phyloP scores from a whole-genome alignment of 805 yeast genomes.

The Wickerhamomyces silvicola region DNA sequence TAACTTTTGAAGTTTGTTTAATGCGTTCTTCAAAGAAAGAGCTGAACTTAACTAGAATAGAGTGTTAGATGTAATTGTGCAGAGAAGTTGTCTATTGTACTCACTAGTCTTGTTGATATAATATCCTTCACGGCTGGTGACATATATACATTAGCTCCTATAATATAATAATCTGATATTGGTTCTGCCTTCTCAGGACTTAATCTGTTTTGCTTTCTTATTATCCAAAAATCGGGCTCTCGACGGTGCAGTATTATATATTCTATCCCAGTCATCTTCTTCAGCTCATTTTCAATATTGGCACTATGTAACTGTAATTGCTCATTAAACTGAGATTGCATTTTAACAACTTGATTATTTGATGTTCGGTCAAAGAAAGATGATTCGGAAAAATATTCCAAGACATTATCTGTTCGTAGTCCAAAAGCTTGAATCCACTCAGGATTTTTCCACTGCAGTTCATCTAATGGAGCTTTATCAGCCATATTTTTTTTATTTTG shows the following conservation, averaged over 20 bases:
- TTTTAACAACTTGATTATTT: slow-evolving; percentile 87
- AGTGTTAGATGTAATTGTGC: background rate
- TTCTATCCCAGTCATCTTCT: slow-evolving; percentile 80
- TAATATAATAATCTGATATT: slow-evolving; percentile 75
- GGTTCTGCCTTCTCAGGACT: slow-evolving; percentile 45
- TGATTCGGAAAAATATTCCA: slow-evolving; percentile 88
- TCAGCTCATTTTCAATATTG: slow-evolving; percentile 49
- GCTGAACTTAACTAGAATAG: slow-evolving; percentile 13
- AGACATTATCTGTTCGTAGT: slow-evolving; percentile 78
- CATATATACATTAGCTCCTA: slow-evolving; percentile 90
- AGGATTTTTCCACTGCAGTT: slow-evolving; percentile 94
- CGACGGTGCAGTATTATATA: slow-evolving; percentile 66
- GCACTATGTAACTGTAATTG: slow-evolving; percentile 28
- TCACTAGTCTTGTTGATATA: slow-evolving; percentile 61
- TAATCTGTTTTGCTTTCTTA: slow-evolving; percentile 70
- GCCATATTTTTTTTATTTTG: too few relatives aligned
- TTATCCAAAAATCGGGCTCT: slow-evolving; percentile 92
- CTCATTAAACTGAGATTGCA: slow-evolving; percentile 86
- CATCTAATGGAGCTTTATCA: slow-evolving; percentile 51
- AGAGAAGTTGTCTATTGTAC: slow-evolving; percentile 28
- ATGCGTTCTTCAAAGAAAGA: slow-evolving; percentile 36
- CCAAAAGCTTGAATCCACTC: slow-evolving; percentile 95
- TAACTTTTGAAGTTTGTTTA: slow-evolving; percentile 39
- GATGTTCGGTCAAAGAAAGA: slow-evolving; percentile 94
- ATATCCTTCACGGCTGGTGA: slow-evolving; percentile 74